Evolutionary conservation across 106 monocot species (phyloP), one percentile per base, ranked within the genome.

Genomic region (Acanthochlamys bracteata): DNA sequence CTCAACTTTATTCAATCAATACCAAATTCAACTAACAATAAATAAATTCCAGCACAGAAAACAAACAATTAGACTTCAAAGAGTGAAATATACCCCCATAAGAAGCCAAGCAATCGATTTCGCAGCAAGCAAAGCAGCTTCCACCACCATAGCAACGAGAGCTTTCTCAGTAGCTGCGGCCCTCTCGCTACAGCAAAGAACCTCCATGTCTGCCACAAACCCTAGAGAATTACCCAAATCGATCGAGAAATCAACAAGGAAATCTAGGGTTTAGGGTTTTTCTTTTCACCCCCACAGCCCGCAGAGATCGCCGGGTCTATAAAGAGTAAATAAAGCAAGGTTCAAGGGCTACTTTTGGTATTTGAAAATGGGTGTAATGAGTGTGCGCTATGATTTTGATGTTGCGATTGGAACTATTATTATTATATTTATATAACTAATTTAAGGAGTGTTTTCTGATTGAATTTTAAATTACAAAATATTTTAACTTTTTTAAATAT

Each of bases 101-200:
- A 67, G 66, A 74, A 67, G 57, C 58, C 56, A 66, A 17, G 40
- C 22, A 22, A 74, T 47, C 23, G 66, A 74, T n/a, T 58, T 74
- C 45, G 57, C 40, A 3, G 67, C 73, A 4, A 57, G 42, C 55
- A 67, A 20, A 74, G 60, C 47, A 21, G 53, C 22, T 0, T 55
- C 20, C 33, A 64, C 72, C 72, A 56, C 53, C 65, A 59, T 16
- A 58, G 73, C 25, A 24, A 22, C 21, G 14, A 60, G 26, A 42
- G 39, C 59, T 27, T 15, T 59, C 59, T 59, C 57, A 24, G 60
- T 57, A 43, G 17, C 42, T 19, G 49, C 64, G 51, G 19, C 59
- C 24, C 72, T 47, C 65, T 66, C 65, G 66, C 56, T 66, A 25
- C 45, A 33, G 42, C 55, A 20, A 23, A 65, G 39, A 14, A 6